Percentiles rank a stretch among this genome's conserved stretches.
phyloP scores from a whole-genome alignment of 1,284 basidiomycete species.

The Peniophora sp. region DNA sequence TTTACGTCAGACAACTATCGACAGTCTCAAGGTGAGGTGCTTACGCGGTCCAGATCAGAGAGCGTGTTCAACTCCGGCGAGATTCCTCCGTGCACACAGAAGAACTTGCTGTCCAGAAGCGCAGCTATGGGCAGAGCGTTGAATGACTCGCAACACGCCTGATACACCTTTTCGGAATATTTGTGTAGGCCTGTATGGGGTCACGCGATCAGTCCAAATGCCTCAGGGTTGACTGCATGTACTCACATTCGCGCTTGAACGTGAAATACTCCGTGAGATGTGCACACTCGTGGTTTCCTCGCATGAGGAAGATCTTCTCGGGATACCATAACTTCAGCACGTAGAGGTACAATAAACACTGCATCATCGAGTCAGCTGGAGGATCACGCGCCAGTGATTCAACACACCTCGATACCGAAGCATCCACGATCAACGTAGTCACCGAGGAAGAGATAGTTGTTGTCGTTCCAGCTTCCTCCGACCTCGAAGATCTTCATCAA shows the following conservation, averaged over 20 bases:
- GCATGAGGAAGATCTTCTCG: conserved; percentile 80
- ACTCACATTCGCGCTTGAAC: conserved; percentile 87
- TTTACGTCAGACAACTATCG: conserved; percentile 1
- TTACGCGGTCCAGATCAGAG: conserved; percentile 70
- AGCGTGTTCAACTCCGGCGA: conserved; percentile 84
- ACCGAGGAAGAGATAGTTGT: conserved; percentile 91
- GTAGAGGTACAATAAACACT: conserved; percentile 88
- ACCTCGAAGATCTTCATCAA: conserved; percentile 98
- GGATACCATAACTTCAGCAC: conserved; percentile 93
- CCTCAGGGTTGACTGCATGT: not conserved
- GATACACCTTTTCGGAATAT: conserved; percentile 82
- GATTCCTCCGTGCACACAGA: conserved; percentile 96
- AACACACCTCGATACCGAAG: conserved; percentile 85
- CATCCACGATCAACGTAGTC: conserved; percentile 98
- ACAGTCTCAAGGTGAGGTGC: conserved; percentile 17
- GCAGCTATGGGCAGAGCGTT: conserved; percentile 88
- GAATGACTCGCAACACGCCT: conserved; percentile 89
- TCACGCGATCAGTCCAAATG: not conserved
- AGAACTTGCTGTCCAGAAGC: conserved; percentile 93
- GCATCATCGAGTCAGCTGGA: conserved; percentile 2
- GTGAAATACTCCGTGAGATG: conserved; percentile 97
- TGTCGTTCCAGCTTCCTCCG: conserved; percentile 84
- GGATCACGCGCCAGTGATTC: conserved; percentile 2
- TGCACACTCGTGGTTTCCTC: conserved; percentile 97
- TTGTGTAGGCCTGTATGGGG: conserved; percentile 74